Evolutionary conservation across 2,329 filamentous ascomycete genomes (phyloP).

Genomic region (Fusarium paranaense): DNA sequence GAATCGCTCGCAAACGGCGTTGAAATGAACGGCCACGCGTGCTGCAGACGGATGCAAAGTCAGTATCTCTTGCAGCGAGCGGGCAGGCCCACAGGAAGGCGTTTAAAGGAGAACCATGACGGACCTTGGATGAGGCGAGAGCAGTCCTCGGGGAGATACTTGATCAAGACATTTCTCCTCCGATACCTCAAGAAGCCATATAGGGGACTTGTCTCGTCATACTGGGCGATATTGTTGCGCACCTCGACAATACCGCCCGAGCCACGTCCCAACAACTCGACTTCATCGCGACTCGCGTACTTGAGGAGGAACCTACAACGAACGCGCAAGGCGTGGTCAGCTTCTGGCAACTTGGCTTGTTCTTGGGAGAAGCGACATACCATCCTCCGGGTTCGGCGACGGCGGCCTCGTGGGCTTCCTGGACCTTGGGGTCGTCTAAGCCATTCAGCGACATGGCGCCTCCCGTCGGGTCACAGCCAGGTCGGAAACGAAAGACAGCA

Average conservation of each 20-base stretch:
- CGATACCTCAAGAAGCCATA: constrained; percentile 94
- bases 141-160: constrained; percentile 90
- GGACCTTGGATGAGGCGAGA: constrained; percentile 93
- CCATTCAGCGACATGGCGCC: constrained; percentile 92
- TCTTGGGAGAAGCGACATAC: constrained; percentile 64
- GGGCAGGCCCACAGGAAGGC: background rate
- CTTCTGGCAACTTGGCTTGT: background rate
- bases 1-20: constrained; percentile 76
- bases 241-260: constrained; percentile 87
- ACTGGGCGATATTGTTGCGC: constrained; percentile 79
- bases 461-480: constrained; percentile 24
- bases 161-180: constrained; percentile 89
- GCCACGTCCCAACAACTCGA: constrained; percentile 82
- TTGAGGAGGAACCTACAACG: constrained; percentile 87
- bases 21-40: constrained; percentile 81
- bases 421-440: constrained; percentile 82
- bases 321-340: constrained; percentile 24
- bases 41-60: constrained; percentile 62
- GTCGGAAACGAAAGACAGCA: constrained; percentile 11
- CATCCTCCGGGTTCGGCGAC: constrained; percentile 91
- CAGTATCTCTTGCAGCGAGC: constrained; percentile 16
- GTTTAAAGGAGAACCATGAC: constrained; percentile 43
- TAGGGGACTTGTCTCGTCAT: constrained; percentile 86
- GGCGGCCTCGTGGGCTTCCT: constrained; percentile 86
- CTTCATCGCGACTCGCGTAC: constrained; percentile 88